phyloP scores from a whole-genome alignment of 164 flowering plant species.

The Saururus chinensis region DNA sequence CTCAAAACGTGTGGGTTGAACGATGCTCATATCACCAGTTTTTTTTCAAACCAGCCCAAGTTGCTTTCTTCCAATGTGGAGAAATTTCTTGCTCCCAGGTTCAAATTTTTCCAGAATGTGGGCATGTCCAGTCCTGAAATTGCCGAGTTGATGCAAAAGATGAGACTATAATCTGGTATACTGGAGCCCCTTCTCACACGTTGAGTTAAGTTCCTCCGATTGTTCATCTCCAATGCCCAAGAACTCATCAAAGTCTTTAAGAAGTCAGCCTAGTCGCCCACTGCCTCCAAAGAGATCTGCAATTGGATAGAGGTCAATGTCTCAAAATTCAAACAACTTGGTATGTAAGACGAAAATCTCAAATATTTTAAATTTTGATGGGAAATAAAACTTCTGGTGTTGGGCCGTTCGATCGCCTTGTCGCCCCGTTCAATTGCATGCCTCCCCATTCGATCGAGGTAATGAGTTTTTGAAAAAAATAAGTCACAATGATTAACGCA shows the following conservation, averaged over 20 bases:
- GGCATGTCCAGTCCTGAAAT: slow-evolving; percentile 12
- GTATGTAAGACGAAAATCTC: slow-evolving; percentile 6
- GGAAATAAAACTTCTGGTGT: too few species aligned
- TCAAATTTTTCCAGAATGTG: slow-evolving; percentile 3
- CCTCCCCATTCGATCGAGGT: too few species aligned
- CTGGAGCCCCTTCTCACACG: neutral
- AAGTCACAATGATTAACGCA: too few species aligned
- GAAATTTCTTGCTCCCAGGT: slow-evolving; percentile 15
- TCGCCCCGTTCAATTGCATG: too few species aligned
- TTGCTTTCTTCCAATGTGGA: slow-evolving; percentile 8
- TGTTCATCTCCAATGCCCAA: slow-evolving; percentile 5
- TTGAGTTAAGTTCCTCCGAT: slow-evolving; percentile 5
- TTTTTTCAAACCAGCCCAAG: slow-evolving; percentile 4
- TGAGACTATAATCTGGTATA: neutral
- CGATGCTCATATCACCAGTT: slow-evolving; percentile 3
- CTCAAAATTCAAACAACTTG: slow-evolving; percentile 5
- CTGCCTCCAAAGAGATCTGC: neutral
- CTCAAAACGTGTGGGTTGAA: slow-evolving; percentile 8
- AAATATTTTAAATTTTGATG: too few species aligned
- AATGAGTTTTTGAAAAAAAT: too few species aligned
- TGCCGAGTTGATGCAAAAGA: neutral
- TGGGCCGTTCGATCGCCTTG: too few species aligned
- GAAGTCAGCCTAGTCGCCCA: neutral
- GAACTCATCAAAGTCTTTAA: slow-evolving; percentile 5
- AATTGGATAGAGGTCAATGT: slow-evolving; percentile 5